Percentiles rank a stretch among this genome's conserved stretches.
phyloP scores from a whole-genome alignment of 805 yeast species.

The Wickerhamomyces rabaulensis region DNA sequence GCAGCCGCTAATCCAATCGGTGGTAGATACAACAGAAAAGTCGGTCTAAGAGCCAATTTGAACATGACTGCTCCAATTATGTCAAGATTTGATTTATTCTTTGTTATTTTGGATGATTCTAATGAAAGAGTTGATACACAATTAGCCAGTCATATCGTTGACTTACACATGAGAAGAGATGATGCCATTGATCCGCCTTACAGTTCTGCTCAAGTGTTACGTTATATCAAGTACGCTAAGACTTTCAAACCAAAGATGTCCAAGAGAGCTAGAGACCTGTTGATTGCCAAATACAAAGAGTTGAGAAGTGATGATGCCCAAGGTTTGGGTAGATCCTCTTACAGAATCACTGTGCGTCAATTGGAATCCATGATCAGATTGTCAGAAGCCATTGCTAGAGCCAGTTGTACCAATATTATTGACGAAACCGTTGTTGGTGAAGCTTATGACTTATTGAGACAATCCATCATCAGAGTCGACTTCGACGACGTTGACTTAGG shows the following conservation, averaged over 20 bases:
- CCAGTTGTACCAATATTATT: slow-evolving; percentile 64
- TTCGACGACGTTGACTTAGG: slow-evolving; percentile 87
- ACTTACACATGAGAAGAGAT: slow-evolving; percentile 85
- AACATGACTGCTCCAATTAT: slow-evolving; percentile 97
- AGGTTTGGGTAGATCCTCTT: slow-evolving; percentile 79
- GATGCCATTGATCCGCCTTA: slow-evolving; percentile 87
- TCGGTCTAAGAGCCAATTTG: slow-evolving; percentile 78
- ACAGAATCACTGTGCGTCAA: slow-evolving; percentile 95
- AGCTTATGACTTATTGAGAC: slow-evolving; percentile 84
- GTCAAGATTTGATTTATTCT: slow-evolving; percentile 95
- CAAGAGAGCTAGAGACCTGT: slow-evolving; percentile 67
- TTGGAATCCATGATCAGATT: slow-evolving; percentile 89
- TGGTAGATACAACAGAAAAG: slow-evolving; percentile 90
- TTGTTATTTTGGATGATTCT: slow-evolving; percentile 91
- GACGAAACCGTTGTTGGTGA: slow-evolving; percentile 88
- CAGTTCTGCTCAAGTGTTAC: slow-evolving; percentile 77
- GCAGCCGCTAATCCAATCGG: slow-evolving; percentile 99
- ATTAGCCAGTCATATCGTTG: slow-evolving; percentile 88
- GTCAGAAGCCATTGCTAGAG: slow-evolving; percentile 94
- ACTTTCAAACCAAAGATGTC: slow-evolving; percentile 90
- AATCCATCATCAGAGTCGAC: slow-evolving; percentile 90
- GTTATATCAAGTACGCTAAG: slow-evolving; percentile 87
- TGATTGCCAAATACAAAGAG: slow-evolving; percentile 78
- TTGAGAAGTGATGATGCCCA: slow-evolving; percentile 87
- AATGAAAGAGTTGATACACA: slow-evolving; percentile 87